Base-by-base conservation (phyloP, 768 basidiomycete genomes). In the Mycena polygramma region DNA sequence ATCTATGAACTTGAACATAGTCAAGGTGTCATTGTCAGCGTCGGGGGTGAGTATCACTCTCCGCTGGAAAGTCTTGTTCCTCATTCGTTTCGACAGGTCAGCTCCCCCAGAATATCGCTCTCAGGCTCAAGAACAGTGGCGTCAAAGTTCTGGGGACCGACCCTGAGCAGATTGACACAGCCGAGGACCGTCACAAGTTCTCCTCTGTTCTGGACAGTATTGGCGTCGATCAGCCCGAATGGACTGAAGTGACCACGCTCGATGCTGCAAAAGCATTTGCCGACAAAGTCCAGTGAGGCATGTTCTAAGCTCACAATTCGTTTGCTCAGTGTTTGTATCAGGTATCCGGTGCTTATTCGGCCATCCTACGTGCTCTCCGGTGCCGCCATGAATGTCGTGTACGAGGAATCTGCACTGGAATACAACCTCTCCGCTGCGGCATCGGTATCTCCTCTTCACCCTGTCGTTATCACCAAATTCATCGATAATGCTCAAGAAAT, bases 141-240 rank as follows among this genome's bases (percentile, higher is more conserved):
- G 93, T 99, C 75, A 96, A 92, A 46, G 97, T 99, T 37, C 89
- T 99, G 19, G 98, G 98, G 59, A 99, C 98, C 22, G 96, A 97
- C 79, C 98, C 98, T 24, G 88, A 90, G 62, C 93, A 91, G 80
- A 99, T 99, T 74, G 98, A 99, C 82, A 95, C 88, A 48, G 98
- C 98, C 24, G 98, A 99, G 81, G 97, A 99, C 82, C 93, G 98
- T 69, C 96, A 99, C 88, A 99, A 99, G 81, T 99, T 99, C 88
- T 99, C 97, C 4, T 93, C 94, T 55, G 92, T 99, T 67, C 91
- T 99, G 58, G 98, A 99, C 79, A 91, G 89, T 74, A 92, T 97
- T 74, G 95, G 94, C 58, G 94, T 99, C 57, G 98, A 99, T 79
- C 98, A 99, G 79, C 98, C 98, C 5, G 93, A 94, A 73, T 99